Conservation (phyloP, 441 rosid genomes). For the Omphalea diandra region DNA sequence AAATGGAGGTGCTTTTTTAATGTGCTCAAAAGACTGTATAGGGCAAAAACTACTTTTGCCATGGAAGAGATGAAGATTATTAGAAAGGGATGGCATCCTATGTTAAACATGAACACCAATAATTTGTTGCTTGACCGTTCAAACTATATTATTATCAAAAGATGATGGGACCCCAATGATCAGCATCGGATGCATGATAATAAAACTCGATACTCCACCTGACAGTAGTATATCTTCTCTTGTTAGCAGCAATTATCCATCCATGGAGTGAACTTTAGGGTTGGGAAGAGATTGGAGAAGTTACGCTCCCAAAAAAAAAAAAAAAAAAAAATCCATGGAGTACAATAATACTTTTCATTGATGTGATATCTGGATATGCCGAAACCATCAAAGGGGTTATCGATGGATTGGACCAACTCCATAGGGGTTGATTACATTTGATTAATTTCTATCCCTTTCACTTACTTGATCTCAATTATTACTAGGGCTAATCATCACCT, state of each 20-base stretch:
- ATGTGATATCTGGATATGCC: constrained; percentile 37
- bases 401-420: constrained; percentile 5
- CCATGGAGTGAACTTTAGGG: neutral
- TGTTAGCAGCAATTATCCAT: too few relatives aligned
- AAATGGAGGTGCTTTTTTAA: neutral
- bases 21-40: neutral
- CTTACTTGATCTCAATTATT: neutral
- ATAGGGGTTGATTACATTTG: neutral
- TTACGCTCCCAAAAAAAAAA: too few relatives aligned
- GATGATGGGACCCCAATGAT: constrained; percentile 31
- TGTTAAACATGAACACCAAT: constrained; percentile 39
- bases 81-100: constrained; percentile 37
- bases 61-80: neutral
- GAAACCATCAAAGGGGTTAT: constrained; percentile 23
- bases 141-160: constrained; percentile 35
- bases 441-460: too few relatives aligned
- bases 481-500: neutral
- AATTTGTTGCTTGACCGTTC: constrained; percentile 55
- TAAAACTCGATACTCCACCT: constrained; percentile 20
- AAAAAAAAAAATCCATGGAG: too few relatives aligned
- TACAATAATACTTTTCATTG: constrained; percentile 34
- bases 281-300: too few relatives aligned
- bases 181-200: constrained; percentile 28
- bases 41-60: neutral
- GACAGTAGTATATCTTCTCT: neutral